These are phyloP conservation scores for Moricandia moricandioides DNA, from an alignment of 345 rosid genomes.

Conservation along the genomic window DNA sequence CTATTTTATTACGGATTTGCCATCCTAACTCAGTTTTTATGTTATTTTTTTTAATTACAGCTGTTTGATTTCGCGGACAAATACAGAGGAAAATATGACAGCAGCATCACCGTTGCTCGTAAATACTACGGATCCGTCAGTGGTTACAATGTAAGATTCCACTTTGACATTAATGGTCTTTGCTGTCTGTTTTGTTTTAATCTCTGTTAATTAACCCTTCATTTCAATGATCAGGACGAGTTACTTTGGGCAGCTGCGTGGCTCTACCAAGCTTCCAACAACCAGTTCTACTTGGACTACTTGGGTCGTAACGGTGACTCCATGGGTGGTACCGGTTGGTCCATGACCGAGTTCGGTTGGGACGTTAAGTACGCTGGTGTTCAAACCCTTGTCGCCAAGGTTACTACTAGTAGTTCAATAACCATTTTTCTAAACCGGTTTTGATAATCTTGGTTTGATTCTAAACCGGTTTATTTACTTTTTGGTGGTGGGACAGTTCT, in stretches of 20 bases:
- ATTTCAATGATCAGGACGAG: constrained; percentile 59
- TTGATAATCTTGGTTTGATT: neutral
- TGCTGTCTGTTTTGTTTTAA: neutral
- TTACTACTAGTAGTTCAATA: neutral
- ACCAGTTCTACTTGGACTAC: constrained; percentile 71
- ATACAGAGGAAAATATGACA: constrained; percentile 93
- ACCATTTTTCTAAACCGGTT: constrained; percentile 12
- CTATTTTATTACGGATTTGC: constrained; percentile 16
- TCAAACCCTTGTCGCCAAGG: constrained; percentile 95
- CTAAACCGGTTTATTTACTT: constrained; percentile 5
- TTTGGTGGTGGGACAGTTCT: constrained; percentile 45
- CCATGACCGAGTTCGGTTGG: constrained; percentile 95
- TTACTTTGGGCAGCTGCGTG: constrained; percentile 98
- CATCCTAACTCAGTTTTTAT: neutral
- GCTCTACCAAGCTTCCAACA: constrained; percentile 83
- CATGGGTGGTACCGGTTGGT: constrained; percentile 92
- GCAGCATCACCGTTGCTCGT: constrained; percentile 80
- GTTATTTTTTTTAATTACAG: constrained; percentile 43
- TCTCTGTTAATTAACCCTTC: neutral
- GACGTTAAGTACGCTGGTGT: constrained; percentile 98
- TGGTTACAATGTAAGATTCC: constrained; percentile 71
- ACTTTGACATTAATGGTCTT: neutral
- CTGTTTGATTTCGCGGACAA: constrained; percentile 92
- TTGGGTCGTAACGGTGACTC: constrained; percentile 78
- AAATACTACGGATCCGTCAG: constrained; percentile 84